A percentile compares a stretch with the other conserved stretches of the same genome.
phyloP scores from a whole-genome alignment of 2,329 filamentous ascomycete species.

The Chlorencoelia australis region DNA sequence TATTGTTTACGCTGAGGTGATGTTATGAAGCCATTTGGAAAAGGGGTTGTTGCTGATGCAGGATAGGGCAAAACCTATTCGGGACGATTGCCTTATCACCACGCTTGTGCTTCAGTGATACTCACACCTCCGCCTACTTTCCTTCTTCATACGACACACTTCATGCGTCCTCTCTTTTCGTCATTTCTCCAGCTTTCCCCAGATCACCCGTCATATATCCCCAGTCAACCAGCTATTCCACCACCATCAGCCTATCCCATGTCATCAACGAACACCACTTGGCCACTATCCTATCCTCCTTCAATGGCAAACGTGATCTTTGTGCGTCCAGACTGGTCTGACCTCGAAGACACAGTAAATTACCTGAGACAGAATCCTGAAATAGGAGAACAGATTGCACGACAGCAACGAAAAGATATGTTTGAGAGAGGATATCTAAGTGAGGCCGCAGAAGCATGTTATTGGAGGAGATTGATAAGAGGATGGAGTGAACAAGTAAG shows the following conservation, averaged over 20 bases:
- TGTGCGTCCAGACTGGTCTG: conserved; percentile 40
- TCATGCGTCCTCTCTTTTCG: conserved; percentile 35
- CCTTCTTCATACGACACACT: conserved; percentile 41
- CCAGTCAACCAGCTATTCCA: no score
- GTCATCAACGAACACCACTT: conserved; percentile 22
- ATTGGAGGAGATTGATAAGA: conserved; percentile 38
- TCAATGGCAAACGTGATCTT: conserved; percentile 40
- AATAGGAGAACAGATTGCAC: conserved; percentile 37
- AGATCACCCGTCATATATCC: no score
- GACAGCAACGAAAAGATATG: conserved; percentile 35
- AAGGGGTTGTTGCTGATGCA: no score
- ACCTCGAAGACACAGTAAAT: conserved; percentile 35
- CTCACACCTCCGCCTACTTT: conserved; percentile 38
- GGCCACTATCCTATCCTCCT: conserved; percentile 30
- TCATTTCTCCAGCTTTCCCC: no score
- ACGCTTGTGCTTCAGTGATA: conserved; percentile 39
- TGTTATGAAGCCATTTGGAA: conserved; percentile 1
- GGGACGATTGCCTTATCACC: conserved; percentile 41
- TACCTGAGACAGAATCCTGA: conserved; percentile 37
- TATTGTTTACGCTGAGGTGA: conserved; percentile 40
- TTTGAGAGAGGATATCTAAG: conserved; percentile 36
- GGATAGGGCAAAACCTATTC: conserved; percentile 42
- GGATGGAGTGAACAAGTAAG: conserved; percentile 36
- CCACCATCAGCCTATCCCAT: conserved; percentile 3
- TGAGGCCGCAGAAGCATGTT: conserved; percentile 39